Evolutionary conservation across 1,139 yeast species (phyloP).

Genomic region (Pichia sp.): DNA sequence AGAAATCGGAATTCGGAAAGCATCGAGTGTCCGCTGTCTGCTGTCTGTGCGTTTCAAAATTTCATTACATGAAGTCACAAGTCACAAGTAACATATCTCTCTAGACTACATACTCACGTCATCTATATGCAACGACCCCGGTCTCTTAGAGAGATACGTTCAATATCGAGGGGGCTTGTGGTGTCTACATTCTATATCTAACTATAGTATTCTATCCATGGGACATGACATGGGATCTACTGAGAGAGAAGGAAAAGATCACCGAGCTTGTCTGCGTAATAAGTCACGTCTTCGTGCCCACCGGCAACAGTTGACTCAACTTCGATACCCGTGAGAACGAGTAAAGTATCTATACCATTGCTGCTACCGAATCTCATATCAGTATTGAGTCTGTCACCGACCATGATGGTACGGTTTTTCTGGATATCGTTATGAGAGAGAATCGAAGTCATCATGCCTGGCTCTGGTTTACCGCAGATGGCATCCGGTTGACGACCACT

Average conservation of each 20-base stretch:
- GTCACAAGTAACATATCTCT: too few relatives aligned
- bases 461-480: conserved; percentile 85
- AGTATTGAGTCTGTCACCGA: conserved; percentile 92
- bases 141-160: too few relatives aligned
- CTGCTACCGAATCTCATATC: conserved; percentile 88
- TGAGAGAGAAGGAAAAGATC: conserved; percentile 58
- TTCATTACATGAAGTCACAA: too few relatives aligned
- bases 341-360: conserved; percentile 76
- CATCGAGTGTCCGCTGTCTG: too few relatives aligned
- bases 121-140: too few relatives aligned
- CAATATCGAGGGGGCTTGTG: too few relatives aligned
- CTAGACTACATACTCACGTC: too few relatives aligned
- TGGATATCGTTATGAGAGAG: conserved; percentile 56
- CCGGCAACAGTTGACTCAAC: conserved; percentile 41
- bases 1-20: too few relatives aligned
- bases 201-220: too few relatives aligned
- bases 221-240: too few relatives aligned
- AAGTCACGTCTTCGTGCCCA: conserved; percentile 51
- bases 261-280: conserved; percentile 67
- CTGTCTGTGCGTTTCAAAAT: too few relatives aligned
- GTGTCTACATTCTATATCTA: too few relatives aligned
- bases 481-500: conserved; percentile 62
- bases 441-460: conserved; percentile 86
- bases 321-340: conserved; percentile 90
- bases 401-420: conserved; percentile 71